Base-by-base conservation (phyloP, 257 asterid genomes). In the Marsdenia floribunda region DNA sequence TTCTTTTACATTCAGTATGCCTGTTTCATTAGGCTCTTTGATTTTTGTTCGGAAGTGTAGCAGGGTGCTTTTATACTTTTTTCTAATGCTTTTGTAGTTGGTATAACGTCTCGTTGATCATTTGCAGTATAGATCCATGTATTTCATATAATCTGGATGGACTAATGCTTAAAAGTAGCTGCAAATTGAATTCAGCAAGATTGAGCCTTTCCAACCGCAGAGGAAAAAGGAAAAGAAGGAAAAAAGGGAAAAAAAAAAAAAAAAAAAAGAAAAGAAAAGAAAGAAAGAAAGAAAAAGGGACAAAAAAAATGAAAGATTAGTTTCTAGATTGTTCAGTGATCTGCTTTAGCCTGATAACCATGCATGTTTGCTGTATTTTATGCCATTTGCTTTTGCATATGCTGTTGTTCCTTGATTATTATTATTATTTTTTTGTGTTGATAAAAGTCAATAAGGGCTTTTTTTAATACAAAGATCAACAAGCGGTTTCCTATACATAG, bases 261-360 rank as follows among this genome's bases (percentile, higher is more conserved):
- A 26, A 9, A 24, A 24, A 60, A 12, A 29, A 0, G 10, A 15
- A 3, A 11, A 14, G 21, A 16, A 0, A 2, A 3, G 0, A 7
- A 65, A 37, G 37, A 3, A 11, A 14, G 21, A 16, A 0, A 2
- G 0, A 6, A 65, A 37, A 19, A 63, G 19, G 37, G 21, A 13
- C 14, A 29, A 26, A 9, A 24, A 24, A 60, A 12, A n/a, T n/a
- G 8, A 4, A 10, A 29, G 61, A 57, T 37, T 52, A n/a, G 8
- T 38, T 61, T 68, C 26, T 80, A 29, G 80, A 53, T 67, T 74
- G 71, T 64, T 71, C 75, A 76, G 76, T 58, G 65, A 69, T 68
- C 71, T 76, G 70, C 65, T 67, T 68, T 29, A 53, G 26, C 3
- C 22, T 70, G 46, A 18, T 63, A 60, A 47, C 75, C 46, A 60